Base-by-base conservation (phyloP, 2,329 filamentous ascomycete species). In the Trichophyton mentagrophytes region DNA sequence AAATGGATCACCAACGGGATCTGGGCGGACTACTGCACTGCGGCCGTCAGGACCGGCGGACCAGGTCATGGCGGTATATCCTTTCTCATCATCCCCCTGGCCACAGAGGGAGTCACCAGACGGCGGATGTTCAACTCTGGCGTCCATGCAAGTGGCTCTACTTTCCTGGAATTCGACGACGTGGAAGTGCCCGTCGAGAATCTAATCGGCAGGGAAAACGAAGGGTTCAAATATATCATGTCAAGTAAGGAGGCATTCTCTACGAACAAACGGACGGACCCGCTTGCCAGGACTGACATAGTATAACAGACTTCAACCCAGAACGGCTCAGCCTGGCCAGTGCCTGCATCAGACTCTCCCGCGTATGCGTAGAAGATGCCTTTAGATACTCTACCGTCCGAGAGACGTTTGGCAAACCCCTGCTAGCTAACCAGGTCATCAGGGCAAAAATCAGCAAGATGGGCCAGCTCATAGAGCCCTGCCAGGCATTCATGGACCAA, bases 201-300 rank as follows among this genome's bases (percentile, higher is more conserved):
- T 66, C 72, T 89, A 7, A 83, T 90, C 57, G 87, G 87, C 1
- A 67, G 78, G 25, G 86, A 89, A 70, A 86, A 87, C 36, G 75
- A 81, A 68, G 87, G 87, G 0, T 89, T 90, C 81, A 79, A 78
- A 57, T 87, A 88, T 66, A 82, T 87, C 67, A 88, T 88, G 85
- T 85, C 82, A 44, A 88, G 79, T 72, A 67, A 64, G 68, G 38
- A 22, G 22, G 22, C 22, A 22, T 22, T 22, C 22, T 22, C 2
- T 22, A 22, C 22, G 22, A 22, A 22, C 22, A 9, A 11, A 36
- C 33, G 11, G 33, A 36, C 11, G 33, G 33, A 11, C 33, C 33
- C 11, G 1, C 11, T 36, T 36, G 33, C 7, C 33, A 27, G 9
- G 22, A 22, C 15, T 38, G 25, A 47, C 27, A 30, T 20, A 9